Percentiles rank a stretch among this genome's conserved stretches.
Evolutionary conservation across 1,284 basidiomycete species (phyloP).

Genomic region (Anthracocystis panici-leucophaei): DNA sequence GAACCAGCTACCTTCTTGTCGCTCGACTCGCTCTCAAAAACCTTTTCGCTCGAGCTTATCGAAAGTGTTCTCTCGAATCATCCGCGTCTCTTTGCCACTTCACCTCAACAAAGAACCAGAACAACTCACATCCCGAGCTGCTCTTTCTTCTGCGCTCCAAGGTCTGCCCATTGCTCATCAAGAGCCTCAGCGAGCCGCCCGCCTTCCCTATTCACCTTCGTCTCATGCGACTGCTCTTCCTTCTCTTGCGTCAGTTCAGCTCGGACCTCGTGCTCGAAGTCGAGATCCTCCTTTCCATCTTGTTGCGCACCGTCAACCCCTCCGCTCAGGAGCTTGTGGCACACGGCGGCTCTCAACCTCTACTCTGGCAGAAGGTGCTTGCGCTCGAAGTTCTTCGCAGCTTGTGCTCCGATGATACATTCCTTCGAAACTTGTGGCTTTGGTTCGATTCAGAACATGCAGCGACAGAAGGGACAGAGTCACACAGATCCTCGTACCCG

Average conservation of each 20-base stretch:
- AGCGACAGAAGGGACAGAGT: slow-evolving; percentile 5
- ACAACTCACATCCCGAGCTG: slow-evolving; percentile 77
- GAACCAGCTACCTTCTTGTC: slow-evolving; percentile 84
- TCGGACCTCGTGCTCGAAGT: slow-evolving; percentile 73
- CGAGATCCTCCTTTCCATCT: slow-evolving; percentile 67
- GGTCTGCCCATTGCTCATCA: slow-evolving; percentile 88
- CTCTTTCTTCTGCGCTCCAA: slow-evolving; percentile 86
- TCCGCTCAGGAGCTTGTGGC: slow-evolving; percentile 32
- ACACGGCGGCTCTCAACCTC: slow-evolving; percentile 36
- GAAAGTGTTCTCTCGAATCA: slow-evolving; percentile 97
- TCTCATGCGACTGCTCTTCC: slow-evolving; percentile 89
- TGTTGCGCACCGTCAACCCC: slow-evolving; percentile 53
- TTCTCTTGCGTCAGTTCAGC: slow-evolving; percentile 91
- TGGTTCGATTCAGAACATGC: slow-evolving; percentile 55
- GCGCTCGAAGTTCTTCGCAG: slow-evolving; percentile 63
- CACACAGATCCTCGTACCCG: slow-evolving; percentile 19
- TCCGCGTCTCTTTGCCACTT: slow-evolving; percentile 78
- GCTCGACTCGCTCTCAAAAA: slow-evolving; percentile 86
- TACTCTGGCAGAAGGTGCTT: slow-evolving; percentile 64
- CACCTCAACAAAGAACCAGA: neutral
- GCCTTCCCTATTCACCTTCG: slow-evolving; percentile 88
- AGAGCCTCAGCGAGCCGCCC: slow-evolving; percentile 78
- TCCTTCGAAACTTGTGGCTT: slow-evolving; percentile 63
- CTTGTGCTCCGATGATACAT: slow-evolving; percentile 59
- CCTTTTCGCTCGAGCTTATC: slow-evolving; percentile 93